phyloP scores from a whole-genome alignment of 2,329 filamentous ascomycete genomes.

The Phyllosticta capitalensis region DNA sequence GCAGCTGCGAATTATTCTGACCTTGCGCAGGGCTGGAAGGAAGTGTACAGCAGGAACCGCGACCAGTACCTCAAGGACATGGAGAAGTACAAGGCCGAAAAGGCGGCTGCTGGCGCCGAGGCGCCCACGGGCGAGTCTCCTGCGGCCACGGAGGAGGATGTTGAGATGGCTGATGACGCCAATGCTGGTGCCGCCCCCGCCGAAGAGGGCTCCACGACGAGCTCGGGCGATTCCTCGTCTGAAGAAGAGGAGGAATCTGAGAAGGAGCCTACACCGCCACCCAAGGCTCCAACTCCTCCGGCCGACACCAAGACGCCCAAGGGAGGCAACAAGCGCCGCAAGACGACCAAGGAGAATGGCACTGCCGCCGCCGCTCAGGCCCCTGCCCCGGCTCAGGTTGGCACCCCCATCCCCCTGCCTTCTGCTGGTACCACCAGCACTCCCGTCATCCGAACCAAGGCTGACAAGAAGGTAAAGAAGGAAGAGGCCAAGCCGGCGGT shows the following conservation, averaged over 20 bases:
- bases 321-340: conserved; percentile 11
- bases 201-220: not conserved
- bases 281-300: conserved; percentile 10
- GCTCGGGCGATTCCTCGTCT: not conserved
- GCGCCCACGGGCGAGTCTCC: not conserved
- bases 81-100: conserved; percentile 2
- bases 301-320: conserved; percentile 9
- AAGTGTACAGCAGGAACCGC: conserved; percentile 1
- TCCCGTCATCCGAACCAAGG: conserved; percentile 1
- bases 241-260: conserved; percentile 1
- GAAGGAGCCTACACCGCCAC: conserved; percentile 5
- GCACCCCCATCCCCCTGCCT: conserved; percentile 8
- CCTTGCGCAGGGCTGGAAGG: conserved; percentile 4
- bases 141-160: not conserved
- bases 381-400: conserved; percentile 1
- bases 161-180: conserved; percentile 6
- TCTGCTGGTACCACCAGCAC: not conserved
- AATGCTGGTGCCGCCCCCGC: not conserved
- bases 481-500: not conserved
- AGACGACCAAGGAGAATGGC: conserved; percentile 10
- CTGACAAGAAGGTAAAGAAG: conserved; percentile 1
- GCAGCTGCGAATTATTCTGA: not conserved
- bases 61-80: conserved; percentile 5
- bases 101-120: not conserved
- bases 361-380: not conserved